Percentiles rank a stretch among this genome's conserved stretches.
Evolutionary conservation across 768 basidiomycete genomes (phyloP).

Genomic region (Hericium coralloides): DNA sequence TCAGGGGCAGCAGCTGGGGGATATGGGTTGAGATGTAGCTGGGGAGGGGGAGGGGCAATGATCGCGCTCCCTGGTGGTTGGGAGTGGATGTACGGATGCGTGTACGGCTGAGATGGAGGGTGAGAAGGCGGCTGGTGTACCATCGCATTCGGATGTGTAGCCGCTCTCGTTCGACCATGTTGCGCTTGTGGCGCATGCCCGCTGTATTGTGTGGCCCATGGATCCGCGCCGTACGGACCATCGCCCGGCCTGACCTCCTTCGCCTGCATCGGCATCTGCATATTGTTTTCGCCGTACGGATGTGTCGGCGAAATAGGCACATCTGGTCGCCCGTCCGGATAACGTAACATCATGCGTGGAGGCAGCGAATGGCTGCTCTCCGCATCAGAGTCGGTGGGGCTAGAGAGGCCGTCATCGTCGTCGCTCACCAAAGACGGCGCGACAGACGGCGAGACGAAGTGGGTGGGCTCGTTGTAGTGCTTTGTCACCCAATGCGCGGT

Average conservation of each 20-base stretch:
- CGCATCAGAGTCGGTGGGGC: slow-evolving; percentile 29
- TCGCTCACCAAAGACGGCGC: slow-evolving; percentile 32
- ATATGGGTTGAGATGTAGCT: slow-evolving; percentile 8
- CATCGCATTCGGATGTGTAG: slow-evolving; percentile 1
- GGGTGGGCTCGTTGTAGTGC: slow-evolving; percentile 27
- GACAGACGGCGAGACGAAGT: slow-evolving; percentile 42
- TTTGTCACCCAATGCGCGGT: slow-evolving; percentile 56
- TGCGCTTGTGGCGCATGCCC: background rate
- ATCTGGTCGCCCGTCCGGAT: slow-evolving; percentile 45
- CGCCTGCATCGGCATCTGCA: background rate
- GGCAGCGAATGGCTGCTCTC: slow-evolving; percentile 41
- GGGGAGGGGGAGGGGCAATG: slow-evolving; percentile 3
- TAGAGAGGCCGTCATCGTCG: slow-evolving; percentile 25
- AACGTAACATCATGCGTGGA: slow-evolving; percentile 66
- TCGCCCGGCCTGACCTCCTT: background rate
- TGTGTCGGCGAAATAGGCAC: slow-evolving; percentile 4
- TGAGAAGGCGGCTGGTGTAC: background rate
- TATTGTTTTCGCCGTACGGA: background rate
- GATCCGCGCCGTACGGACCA: background rate
- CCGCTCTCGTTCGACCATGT: slow-evolving; percentile 1
- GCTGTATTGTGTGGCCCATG: background rate
- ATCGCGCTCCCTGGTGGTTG: background rate
- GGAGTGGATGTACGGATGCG: background rate
- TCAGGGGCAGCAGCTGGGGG: slow-evolving; percentile 7
- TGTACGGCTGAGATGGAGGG: background rate